phyloP scores from a whole-genome alignment of 1,284 basidiomycete species.

The Coniferiporia sulphurascens region DNA sequence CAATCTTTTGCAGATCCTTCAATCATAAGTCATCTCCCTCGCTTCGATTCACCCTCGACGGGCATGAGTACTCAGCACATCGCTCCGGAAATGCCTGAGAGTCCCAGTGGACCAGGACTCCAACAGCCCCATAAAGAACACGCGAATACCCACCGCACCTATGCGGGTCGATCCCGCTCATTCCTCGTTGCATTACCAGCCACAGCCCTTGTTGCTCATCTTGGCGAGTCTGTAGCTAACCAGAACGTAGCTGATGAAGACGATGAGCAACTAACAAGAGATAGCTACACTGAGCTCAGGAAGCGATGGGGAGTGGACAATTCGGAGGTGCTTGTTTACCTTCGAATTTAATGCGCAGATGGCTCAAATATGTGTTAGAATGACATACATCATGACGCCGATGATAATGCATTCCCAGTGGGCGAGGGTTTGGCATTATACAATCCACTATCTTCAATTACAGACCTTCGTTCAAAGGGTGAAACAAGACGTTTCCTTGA shows the following conservation, averaged over 20 bases:
- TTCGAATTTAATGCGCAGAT: conserved; percentile 22
- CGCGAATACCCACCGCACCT: conserved; percentile 42
- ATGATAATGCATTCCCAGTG: conserved; percentile 29
- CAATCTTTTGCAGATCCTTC: conserved; percentile 33
- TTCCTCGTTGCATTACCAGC: conserved; percentile 48
- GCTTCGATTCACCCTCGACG: conserved; percentile 11
- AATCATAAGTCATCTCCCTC: conserved; percentile 18
- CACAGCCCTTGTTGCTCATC: conserved; percentile 22
- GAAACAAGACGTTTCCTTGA: conserved; percentile 73
- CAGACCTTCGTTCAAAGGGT: conserved; percentile 73
- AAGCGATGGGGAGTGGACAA: conserved; percentile 70
- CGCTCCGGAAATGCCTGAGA: not conserved
- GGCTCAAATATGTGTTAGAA: conserved; percentile 13
- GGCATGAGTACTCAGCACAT: not conserved
- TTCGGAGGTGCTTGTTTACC: conserved; percentile 46
- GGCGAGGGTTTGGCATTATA: conserved; percentile 42
- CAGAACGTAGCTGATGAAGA: conserved; percentile 21
- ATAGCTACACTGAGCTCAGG: conserved; percentile 66
- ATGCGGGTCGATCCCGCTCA: conserved; percentile 69
- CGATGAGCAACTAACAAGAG: conserved; percentile 53
- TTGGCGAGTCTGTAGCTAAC: conserved; percentile 22
- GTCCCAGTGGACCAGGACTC: not conserved
- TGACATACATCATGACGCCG: conserved; percentile 32
- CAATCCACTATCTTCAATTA: conserved; percentile 75
- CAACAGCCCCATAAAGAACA: conserved; percentile 12